phyloP scores from a whole-genome alignment of 2,329 filamentous ascomycete genomes.

The Stemphylium vesicarium region DNA sequence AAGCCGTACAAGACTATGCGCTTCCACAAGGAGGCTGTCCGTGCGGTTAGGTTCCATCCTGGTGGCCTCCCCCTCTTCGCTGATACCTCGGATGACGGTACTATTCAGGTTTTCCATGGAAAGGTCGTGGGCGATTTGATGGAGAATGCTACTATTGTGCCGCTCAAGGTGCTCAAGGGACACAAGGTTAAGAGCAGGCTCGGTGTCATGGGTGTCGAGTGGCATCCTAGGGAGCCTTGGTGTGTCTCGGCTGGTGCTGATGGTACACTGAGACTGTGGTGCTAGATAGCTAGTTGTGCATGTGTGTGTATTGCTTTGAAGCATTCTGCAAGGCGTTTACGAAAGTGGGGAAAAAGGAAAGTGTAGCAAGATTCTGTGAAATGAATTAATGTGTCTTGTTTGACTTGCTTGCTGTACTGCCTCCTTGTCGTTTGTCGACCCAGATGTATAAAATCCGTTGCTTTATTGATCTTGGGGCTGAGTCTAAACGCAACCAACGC shows the following conservation, averaged over 20 bases:
- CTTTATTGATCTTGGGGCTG: too few species aligned
- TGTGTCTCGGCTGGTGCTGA: constrained; percentile 93
- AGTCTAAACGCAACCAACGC: constrained; percentile 1
- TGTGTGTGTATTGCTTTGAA: background rate
- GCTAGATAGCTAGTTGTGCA: constrained; percentile 1
- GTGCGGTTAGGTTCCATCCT: constrained; percentile 85
- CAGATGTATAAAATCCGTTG: too few species aligned
- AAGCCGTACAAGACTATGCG: constrained; percentile 95
- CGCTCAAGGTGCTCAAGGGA: constrained; percentile 89
- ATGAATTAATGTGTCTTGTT: too few species aligned
- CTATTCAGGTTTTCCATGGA: constrained; percentile 93
- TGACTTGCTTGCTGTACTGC: too few species aligned
- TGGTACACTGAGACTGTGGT: constrained; percentile 88
- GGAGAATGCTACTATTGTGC: constrained; percentile 95
- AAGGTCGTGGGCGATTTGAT: constrained; percentile 94
- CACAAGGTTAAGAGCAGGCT: constrained; percentile 86
- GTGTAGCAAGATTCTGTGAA: too few species aligned
- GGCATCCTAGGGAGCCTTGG: constrained; percentile 96
- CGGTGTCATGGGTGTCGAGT: constrained; percentile 92
- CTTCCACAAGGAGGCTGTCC: constrained; percentile 91
- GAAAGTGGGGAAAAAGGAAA: background rate
- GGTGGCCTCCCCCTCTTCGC: constrained; percentile 83
- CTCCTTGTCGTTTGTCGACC: too few species aligned
- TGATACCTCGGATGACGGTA: constrained; percentile 93
- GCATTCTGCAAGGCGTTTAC: constrained; percentile 1